These are phyloP conservation scores for Serendipita indica DNA, from an alignment of 768 basidiomycete species.

Conservation along the genomic window DNA sequence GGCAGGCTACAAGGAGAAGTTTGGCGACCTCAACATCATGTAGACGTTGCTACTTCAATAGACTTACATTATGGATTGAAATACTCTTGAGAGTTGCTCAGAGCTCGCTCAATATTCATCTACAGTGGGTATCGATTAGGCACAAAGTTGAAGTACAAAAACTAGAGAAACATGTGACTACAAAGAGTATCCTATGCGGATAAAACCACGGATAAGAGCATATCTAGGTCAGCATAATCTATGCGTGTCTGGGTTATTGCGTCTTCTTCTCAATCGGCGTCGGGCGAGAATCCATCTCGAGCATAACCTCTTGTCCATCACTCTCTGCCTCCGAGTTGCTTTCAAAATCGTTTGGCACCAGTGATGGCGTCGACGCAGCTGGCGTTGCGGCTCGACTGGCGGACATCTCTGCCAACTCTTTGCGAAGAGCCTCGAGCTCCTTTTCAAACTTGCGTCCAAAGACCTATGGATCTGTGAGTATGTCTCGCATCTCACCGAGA, in stretches of 20 bases:
- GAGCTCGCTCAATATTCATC: too few species aligned
- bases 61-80: background rate
- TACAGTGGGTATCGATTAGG: too few species aligned
- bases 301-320: background rate
- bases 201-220: background rate
- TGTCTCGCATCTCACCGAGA: background rate
- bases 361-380: background rate
- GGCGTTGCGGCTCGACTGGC: slow-evolving; percentile 3
- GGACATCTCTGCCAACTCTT: slow-evolving; percentile 58
- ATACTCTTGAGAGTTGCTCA: background rate
- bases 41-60: slow-evolving; percentile 28
- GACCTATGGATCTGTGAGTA: slow-evolving; percentile 26
- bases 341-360: background rate
- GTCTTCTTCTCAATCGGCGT: background rate
- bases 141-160: too few species aligned
- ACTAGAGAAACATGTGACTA: background rate
- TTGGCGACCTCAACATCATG: slow-evolving; percentile 85
- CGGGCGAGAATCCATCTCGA: background rate
- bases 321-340: background rate
- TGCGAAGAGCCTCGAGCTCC: slow-evolving; percentile 77
- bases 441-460: slow-evolving; percentile 97
- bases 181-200: background rate
- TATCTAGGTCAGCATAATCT: too few species aligned
- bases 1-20: slow-evolving; percentile 86
- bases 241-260: background rate